Base-by-base conservation (phyloP, 2,329 filamentous ascomycete genomes). In the Onygenales sp. region DNA sequence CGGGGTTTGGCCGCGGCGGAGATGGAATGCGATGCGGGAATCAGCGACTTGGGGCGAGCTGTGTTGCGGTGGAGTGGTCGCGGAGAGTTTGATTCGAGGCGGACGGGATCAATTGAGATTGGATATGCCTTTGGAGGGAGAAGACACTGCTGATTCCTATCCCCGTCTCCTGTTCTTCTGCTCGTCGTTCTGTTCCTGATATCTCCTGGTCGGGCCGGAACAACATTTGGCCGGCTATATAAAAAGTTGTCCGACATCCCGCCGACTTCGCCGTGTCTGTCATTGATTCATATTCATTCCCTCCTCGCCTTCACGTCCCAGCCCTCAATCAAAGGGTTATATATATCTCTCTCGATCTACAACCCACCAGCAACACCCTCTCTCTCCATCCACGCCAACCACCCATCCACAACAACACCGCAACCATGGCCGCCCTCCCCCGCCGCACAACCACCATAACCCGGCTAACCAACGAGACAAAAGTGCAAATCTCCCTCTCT, bases 401-500 rank as follows among this genome's bases (percentile, higher is more conserved):
- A n/a, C 9, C 17, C 2, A 7, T 21, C 17, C 17, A 17, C 17
- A 17, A 17, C 17, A 17, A 17, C 17, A 59, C 57, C 54, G 57
- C 54, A 57, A 63, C 52, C 46, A 56, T 50, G 52, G 55, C 21
- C 21, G 3, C 63, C 47, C 63, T 64, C 54, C 21, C 64, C 49
- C 85, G 90, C 43, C 87, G 92, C 67, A 89, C 85, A 70, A 84
- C 89, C 50, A 82, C 85, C 52, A 76, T 97, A 63, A 84, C 86
- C 59, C 89, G 93, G 69, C 86, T 92, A 72, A 98, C 93, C 66
- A 97, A 97, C 76, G 93, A 98, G 77, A 98, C 93, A 68, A 95
- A 94, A 70, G 95, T 98, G 71, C 85, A 93, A 68, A 79, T 97
- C 59, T 88, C 89, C 41, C 79, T 98, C 63, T 95, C 93, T 74